Base-by-base conservation (phyloP, 805 yeast genomes). In the Brettanomyces sp. region DNA sequence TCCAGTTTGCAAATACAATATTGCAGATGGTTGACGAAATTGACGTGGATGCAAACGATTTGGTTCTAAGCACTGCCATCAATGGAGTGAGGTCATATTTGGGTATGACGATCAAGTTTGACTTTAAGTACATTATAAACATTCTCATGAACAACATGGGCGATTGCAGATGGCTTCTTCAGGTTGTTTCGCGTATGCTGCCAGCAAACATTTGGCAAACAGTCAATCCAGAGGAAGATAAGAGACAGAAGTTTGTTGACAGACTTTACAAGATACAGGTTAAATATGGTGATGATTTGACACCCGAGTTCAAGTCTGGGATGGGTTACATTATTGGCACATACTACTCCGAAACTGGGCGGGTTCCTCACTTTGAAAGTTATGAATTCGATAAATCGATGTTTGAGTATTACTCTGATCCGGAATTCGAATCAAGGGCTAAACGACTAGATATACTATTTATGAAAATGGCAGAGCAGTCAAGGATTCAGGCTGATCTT, bases 321-420 rank as follows among this genome's bases (percentile, higher is more conserved):
- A 59, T 62, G 36, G 67, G 61, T 0, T 49, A 52, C n/a, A 54
- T 53, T 41, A 47, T 67, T 13, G 69, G 66, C 1, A 22, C 47
- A 4, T 63, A 49, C 36, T 65, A 64, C 46, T 47, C 53, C 14
- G 23, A 25, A 1, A 53, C 58, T 2, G 70, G 71, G 4, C 41
- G 51, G 6, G 35, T 14, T 12, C 57, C 55, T 2, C 21, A 36
- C 5, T n/a, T 48, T 22, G 47, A 53, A 21, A 22, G 37, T 45
- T 23, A 44, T 25, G 66, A 62, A 35, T 54, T 54, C 41, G 48
- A 52, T 18, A 36, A 45, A 3, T 23, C 37, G 0, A 33, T 55
- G 1, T 51, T 51, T 34, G 39, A 48, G 37, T 45, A 23, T 35
- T 52, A 47, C 32, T 39, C 47, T 24, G 47, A 45, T 1, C 34